Base-by-base conservation (phyloP, 1,284 basidiomycete species). In the Boletellus deceptivus region DNA sequence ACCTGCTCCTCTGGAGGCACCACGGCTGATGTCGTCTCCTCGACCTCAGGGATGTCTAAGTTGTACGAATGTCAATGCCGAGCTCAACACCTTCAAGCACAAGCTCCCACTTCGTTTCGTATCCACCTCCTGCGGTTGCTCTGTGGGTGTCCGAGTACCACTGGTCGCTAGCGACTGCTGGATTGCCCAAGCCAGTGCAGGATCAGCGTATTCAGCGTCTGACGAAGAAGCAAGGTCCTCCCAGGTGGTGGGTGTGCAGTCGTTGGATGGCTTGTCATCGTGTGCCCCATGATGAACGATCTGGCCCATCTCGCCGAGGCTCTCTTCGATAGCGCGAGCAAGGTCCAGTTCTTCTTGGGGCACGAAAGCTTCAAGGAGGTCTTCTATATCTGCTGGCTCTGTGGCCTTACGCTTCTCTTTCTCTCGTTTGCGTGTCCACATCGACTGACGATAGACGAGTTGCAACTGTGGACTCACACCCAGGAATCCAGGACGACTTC, bases 261-360 rank as follows among this genome's bases (percentile, higher is more conserved):
- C 53, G 31, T 39, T 14, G 33, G 37, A 50, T 22, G 53, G 59
- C 38, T 53, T 48, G 46, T 56, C 25, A 48, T 50, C 48, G 9
- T 53, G 40, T 25, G 53, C 50, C 6, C 48, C 43, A 24, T 33
- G 36, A 35, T 55, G 48, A 42, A 53, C 49, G 31, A 60, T 18
- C 37, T 53, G 52, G 11, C 41, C 40, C 25, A 52, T 39, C 17
- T 49, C 38, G 24, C 74, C 64, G 50, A 93, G 64, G 59, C 84
- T 88, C 6, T 86, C 84, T 58, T 86, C 82, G 48, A 93, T 87
- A 10, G 90, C 91, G 20, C 77, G 78, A 10, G 83, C 78, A 25
- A 92, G 62, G 55, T 91, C 83, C 35, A 62, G 42, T 42, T 71
- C 68, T 58, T 79, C 72, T 51, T 69, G 61, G 31, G 52, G 41